phyloP scores from a whole-genome alignment of 352 stramenopile species.

The Globisporangium heterothallicum region DNA sequence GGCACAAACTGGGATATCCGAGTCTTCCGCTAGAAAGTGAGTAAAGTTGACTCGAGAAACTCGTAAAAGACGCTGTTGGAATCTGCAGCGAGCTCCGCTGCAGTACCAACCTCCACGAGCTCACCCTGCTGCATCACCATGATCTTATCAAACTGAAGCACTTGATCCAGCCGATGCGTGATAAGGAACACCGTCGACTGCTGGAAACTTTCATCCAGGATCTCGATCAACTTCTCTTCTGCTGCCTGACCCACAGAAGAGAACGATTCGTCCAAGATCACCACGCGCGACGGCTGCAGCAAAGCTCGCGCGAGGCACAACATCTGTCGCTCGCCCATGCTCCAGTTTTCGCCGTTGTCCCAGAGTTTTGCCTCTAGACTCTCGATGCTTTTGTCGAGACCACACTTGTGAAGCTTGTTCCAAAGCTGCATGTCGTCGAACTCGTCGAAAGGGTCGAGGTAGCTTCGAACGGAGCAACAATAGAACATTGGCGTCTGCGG shows the following conservation, averaged over 20 bases:
- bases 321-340: constrained; percentile 21
- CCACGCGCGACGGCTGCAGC: constrained; percentile 84
- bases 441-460: constrained; percentile 88
- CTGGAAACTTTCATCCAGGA: constrained; percentile 78
- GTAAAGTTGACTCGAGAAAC: constrained; percentile 23
- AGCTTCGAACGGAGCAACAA: constrained; percentile 83
- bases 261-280: constrained; percentile 84
- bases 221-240: constrained; percentile 47
- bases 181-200: constrained; percentile 92
- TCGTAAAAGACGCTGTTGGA: constrained; percentile 32
- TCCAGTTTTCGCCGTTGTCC: constrained; percentile 5
- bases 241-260: constrained; percentile 45
- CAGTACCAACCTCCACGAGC: constrained; percentile 28
- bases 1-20: no score
- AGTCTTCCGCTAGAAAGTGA: not conserved
- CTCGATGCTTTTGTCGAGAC: constrained; percentile 18
- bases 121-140: constrained; percentile 46
- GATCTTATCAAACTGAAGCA: constrained; percentile 90
- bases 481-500: constrained; percentile 91
- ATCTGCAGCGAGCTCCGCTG: constrained; percentile 26
- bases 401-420: constrained; percentile 28
- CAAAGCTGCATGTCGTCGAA: constrained; percentile 59
- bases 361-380: not conserved
- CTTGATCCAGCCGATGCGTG: constrained; percentile 92
- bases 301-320: constrained; percentile 91